Base-by-base conservation (phyloP, 2,329 filamentous ascomycete species). In the Botrytis tulipae region DNA sequence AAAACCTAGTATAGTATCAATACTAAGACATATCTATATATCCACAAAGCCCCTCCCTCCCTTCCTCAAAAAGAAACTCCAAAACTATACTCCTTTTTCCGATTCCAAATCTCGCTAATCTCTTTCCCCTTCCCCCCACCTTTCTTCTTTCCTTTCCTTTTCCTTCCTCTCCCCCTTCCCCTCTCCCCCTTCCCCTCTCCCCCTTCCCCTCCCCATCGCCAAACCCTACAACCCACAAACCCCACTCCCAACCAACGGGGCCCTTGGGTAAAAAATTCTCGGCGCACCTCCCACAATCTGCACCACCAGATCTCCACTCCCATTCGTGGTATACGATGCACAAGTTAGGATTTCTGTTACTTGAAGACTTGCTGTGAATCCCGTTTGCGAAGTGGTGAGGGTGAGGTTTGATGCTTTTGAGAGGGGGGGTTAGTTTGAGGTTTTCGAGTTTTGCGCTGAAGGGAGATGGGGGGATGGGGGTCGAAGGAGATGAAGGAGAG, bases 281-380 rank as follows among this genome's bases (percentile, higher is more conserved):
- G 87, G 85, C 68, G 83, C 73, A 0, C 86, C 86, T 2, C 79
- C 75, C 0, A 76, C 79, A 78, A 87, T 84, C 7, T 81, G 78
- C 1, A 87, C 82, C 1, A 78, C 77, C n/a, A 88, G 75, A 62
- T 82, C 81, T 0, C 86, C 86, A 46, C 77, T 82, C 4, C 79
- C 79, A 75, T 84, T 84, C 0, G 85, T 82, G 1, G 83, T 85
- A 8, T 82, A 80, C 0, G 80, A 75, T 0, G 80, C 82, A 78
- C 87, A 89, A 57, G 79, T 81, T 71, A 86, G 74, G 16, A 86
- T 79, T 71, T 87, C 86, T 20, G 82, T 77, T 0, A 86, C 72
- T 1, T 76, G 74, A 75, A 82, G 72, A 61, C 76, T 77, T 2
- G 80, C 77, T 18, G 78, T 80, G 75, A 83, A 86, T 3, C 82